These are phyloP conservation scores for Artemisia argyi DNA, from an alignment of 129 eudicot genomes.

Conservation along the genomic window DNA sequence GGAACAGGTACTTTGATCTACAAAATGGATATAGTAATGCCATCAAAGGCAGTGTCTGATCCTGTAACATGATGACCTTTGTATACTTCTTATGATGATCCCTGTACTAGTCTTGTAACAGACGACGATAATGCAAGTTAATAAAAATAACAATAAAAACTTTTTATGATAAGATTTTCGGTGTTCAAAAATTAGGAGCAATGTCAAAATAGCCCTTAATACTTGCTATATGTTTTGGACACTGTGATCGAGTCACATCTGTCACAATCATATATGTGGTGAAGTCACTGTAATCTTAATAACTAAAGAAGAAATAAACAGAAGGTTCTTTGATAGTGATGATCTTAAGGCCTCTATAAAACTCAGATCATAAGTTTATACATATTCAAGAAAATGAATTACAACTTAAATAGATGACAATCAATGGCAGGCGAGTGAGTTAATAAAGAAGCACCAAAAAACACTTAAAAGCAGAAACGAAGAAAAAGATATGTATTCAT, in stretches of 20 bases:
- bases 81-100: slow-evolving; percentile 10
- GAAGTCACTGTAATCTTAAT: not conserved
- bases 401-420: slow-evolving; percentile 18
- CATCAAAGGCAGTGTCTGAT: too few species aligned
- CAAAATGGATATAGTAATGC: too few species aligned
- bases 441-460: not conserved
- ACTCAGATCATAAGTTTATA: slow-evolving; percentile 16
- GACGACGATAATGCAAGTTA: too few species aligned
- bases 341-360: slow-evolving; percentile 8
- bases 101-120: not conserved
- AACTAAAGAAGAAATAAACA: not conserved
- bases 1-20: too few species aligned
- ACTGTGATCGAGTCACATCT: not conserved
- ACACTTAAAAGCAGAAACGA: slow-evolving; percentile 5
- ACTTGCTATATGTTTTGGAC: not conserved
- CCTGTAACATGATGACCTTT: not conserved
- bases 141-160: too few species aligned
- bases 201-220: too few species aligned
- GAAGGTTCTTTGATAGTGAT: not conserved
- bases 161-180: too few species aligned
- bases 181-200: too few species aligned
- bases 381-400: slow-evolving; percentile 27
- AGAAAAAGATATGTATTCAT: slow-evolving; percentile 5
- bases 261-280: not conserved
- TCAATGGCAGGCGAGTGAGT: slow-evolving; percentile 1